phyloP scores from a whole-genome alignment of 2,329 filamentous ascomycete genomes.

The Cordyceps farinosa region DNA sequence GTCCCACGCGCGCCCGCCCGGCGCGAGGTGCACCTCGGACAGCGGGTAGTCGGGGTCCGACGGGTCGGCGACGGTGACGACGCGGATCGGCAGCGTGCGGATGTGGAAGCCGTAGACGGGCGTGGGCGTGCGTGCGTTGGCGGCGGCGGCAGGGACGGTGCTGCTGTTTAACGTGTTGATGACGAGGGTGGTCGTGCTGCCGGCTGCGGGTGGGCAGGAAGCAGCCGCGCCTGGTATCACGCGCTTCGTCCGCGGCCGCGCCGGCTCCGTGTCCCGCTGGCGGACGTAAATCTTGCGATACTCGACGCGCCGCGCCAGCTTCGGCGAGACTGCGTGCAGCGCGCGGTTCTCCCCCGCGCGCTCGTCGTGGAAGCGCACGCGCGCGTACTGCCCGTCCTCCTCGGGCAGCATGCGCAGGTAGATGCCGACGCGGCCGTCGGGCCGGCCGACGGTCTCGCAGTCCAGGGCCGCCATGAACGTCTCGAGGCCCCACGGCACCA shows the following conservation, averaged over 20 bases:
- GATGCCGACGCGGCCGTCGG: conserved; percentile 11
- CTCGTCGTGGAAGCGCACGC: conserved; percentile 4
- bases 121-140: not conserved
- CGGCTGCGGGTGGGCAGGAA: not conserved
- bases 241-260: not conserved
- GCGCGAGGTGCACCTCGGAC: not conserved
- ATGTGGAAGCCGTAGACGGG: conserved; percentile 12
- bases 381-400: not conserved
- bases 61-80: conserved; percentile 2
- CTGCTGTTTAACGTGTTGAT: not conserved
- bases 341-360: not conserved
- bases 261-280: conserved; percentile 4
- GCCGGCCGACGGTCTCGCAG: not conserved
- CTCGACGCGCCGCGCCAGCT: not conserved
- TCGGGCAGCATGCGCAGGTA: conserved; percentile 10
- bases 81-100: conserved; percentile 2
- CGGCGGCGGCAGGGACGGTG: not conserved
- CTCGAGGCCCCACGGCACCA: conserved; percentile 16
- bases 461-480: conserved; percentile 17
- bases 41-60: not conserved
- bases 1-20: not conserved
- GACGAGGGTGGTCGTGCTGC: not conserved
- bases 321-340: not conserved
- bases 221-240: not conserved
- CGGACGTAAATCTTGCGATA: conserved; percentile 14